Conservation (phyloP, 148 eudicot genomes). For the Arctostaphylos glauca region DNA sequence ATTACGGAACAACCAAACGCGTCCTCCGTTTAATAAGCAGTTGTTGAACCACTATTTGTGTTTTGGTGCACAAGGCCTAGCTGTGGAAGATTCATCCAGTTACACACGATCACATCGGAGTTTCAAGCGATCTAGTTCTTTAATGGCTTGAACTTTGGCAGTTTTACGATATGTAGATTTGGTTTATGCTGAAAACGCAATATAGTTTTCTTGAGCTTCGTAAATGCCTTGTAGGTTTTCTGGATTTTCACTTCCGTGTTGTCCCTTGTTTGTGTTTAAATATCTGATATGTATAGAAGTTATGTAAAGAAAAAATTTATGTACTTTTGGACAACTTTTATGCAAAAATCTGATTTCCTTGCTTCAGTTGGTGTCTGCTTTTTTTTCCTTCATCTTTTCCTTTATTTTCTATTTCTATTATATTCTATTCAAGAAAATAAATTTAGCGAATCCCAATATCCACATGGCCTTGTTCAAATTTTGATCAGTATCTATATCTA, state of each 20-base stretch:
- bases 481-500: too few species aligned
- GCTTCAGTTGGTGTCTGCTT: neutral
- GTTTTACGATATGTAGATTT: neutral
- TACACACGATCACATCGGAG: slow-evolving; percentile 20
- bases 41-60: slow-evolving; percentile 80
- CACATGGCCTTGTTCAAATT: too few species aligned
- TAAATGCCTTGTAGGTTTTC: neutral
- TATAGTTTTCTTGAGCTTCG: slow-evolving; percentile 4
- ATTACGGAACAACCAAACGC: slow-evolving; percentile 24
- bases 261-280: neutral
- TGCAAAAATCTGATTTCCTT: neutral
- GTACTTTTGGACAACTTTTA: neutral
- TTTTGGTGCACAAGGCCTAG: slow-evolving; percentile 78
- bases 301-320: neutral
- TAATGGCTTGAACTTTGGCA: slow-evolving; percentile 18
- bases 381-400: neutral
- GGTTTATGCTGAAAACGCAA: neutral
- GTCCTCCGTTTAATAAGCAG: slow-evolving; percentile 47
- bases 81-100: slow-evolving; percentile 38
- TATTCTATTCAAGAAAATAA: neutral
- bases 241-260: neutral
- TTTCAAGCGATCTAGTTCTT: slow-evolving; percentile 26
- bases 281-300: neutral
- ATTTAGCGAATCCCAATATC: neutral
- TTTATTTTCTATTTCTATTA: too few species aligned